Percentiles rank a stretch among this genome's conserved stretches.
Evolutionary conservation across 306 rosid genomes (phyloP).

Genomic region (Malus fusca): DNA sequence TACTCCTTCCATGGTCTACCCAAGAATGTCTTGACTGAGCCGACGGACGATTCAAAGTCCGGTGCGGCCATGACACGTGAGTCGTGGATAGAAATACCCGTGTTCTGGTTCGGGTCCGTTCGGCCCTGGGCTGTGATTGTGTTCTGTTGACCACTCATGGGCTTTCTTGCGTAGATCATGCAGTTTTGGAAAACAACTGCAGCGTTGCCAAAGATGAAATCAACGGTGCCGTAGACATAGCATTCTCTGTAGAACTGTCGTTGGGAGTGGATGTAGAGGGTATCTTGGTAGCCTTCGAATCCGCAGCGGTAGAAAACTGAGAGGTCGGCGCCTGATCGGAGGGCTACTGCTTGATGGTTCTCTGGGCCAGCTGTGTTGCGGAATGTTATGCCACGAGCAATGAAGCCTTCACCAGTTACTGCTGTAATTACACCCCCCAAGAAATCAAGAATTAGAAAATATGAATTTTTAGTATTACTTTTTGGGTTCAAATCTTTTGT

Average conservation of each 20-base stretch:
- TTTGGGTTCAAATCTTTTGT: neutral
- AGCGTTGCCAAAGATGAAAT: conserved; percentile 55
- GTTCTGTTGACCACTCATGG: conserved; percentile 31
- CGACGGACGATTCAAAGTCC: conserved; percentile 23
- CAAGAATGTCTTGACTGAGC: conserved; percentile 28
- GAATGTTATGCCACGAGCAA: conserved; percentile 47
- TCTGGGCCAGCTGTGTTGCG: conserved; percentile 48
- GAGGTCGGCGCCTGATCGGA: conserved; percentile 43
- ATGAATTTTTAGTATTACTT: neutral
- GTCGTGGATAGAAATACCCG: conserved; percentile 38
- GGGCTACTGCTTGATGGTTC: conserved; percentile 58
- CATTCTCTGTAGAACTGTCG: conserved; percentile 56
- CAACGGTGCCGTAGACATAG: conserved; percentile 45
- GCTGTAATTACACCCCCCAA: conserved; percentile 20
- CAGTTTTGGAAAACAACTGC: conserved; percentile 43
- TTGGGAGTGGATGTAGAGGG: conserved; percentile 49
- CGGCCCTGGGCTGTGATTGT: conserved; percentile 50
- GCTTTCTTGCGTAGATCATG: conserved; percentile 41
- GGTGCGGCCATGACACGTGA: conserved; percentile 36
- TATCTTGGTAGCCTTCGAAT: conserved; percentile 59
- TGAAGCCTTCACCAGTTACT: conserved; percentile 41
- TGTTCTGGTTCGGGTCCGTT: conserved; percentile 41
- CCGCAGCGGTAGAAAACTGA: conserved; percentile 48
- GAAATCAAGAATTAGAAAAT: neutral
- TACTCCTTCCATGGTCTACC: conserved; percentile 55